Percentiles rank a stretch among this genome's conserved stretches.
phyloP scores from a whole-genome alignment of 371 early-diverging fungal genomes.

The Rhizopus sp. region DNA sequence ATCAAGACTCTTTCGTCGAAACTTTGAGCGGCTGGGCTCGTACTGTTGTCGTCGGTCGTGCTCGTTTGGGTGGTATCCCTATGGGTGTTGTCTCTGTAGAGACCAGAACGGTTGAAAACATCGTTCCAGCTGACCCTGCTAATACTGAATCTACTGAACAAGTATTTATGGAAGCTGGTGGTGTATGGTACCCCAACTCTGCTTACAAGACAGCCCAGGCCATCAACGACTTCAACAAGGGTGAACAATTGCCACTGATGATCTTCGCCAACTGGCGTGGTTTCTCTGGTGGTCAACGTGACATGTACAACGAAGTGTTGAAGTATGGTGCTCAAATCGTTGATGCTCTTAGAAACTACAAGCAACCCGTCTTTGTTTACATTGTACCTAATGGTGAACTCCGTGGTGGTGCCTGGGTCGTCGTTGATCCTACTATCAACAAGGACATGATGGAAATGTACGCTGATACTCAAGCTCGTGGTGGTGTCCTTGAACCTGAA shows the following conservation, averaged over 20 bases:
- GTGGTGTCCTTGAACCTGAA: slow-evolving; percentile 97
- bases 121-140: slow-evolving; percentile 95
- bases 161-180: slow-evolving; percentile 90
- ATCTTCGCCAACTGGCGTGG: slow-evolving; percentile 99
- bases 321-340: slow-evolving; percentile 98
- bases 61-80: slow-evolving; percentile 94
- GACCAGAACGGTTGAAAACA: slow-evolving; percentile 87
- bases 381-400: slow-evolving; percentile 94
- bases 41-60: slow-evolving; percentile 88
- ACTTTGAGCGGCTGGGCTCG: slow-evolving; percentile 72
- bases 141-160: slow-evolving; percentile 88
- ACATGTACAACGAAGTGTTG: slow-evolving; percentile 97
- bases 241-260: slow-evolving; percentile 97
- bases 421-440: slow-evolving; percentile 97
- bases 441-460: slow-evolving; percentile 98
- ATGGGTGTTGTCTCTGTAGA: slow-evolving; percentile 98
- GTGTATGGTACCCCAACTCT: slow-evolving; percentile 98
- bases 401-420: slow-evolving; percentile 99
- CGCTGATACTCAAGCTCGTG: slow-evolving; percentile 88
- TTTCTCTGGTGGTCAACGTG: slow-evolving; percentile 98
- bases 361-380: slow-evolving; percentile 98
- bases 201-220: slow-evolving; percentile 99
- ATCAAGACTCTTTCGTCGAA: slow-evolving; percentile 89
- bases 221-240: slow-evolving; percentile 97
- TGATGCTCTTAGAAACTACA: slow-evolving; percentile 91